A percentile compares a stretch with the other conserved stretches of the same genome.
These are phyloP conservation scores for Fomes fomentarius DNA, from an alignment of 1,284 basidiomycete genomes.

Conservation along the genomic window DNA sequence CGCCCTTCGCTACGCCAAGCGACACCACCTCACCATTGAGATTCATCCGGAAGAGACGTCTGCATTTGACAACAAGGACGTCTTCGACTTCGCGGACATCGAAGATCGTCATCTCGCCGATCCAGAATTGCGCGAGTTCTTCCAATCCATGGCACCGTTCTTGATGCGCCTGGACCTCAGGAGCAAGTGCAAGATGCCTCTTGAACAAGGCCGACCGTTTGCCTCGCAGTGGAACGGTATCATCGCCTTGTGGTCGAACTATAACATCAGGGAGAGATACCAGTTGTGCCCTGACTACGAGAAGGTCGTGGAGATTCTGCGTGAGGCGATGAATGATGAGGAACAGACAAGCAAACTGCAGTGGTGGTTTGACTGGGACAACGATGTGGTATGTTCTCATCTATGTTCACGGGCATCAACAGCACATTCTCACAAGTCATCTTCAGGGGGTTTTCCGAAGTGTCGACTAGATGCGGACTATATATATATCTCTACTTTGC, in stretches of 20 bases:
- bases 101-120: not conserved
- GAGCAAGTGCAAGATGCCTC: not conserved
- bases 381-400: constrained; percentile 8
- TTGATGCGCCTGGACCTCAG: not conserved
- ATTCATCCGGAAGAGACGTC: not conserved
- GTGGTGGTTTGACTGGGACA: constrained; percentile 7
- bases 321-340: constrained; percentile 1
- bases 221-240: not conserved
- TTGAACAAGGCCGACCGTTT: not conserved
- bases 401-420: too few species aligned
- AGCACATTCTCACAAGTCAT: too few species aligned
- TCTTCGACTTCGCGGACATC: constrained; percentile 1
- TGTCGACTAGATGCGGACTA: too few species aligned
- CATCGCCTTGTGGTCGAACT: constrained; percentile 7
- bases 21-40: not conserved
- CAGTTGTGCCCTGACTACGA: not conserved
- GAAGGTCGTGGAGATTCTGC: not conserved
- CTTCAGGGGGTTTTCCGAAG: too few species aligned
- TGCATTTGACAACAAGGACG: not conserved
- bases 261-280: not conserved
- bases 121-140: not conserved
- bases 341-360: not conserved
- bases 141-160: not conserved
- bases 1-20: constrained; percentile 2
- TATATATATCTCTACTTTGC: too few species aligned